Evolutionary conservation across 768 basidiomycete species (phyloP), one percentile per base, ranked within the genome.

Genomic region (Holtermannia corniformis): DNA sequence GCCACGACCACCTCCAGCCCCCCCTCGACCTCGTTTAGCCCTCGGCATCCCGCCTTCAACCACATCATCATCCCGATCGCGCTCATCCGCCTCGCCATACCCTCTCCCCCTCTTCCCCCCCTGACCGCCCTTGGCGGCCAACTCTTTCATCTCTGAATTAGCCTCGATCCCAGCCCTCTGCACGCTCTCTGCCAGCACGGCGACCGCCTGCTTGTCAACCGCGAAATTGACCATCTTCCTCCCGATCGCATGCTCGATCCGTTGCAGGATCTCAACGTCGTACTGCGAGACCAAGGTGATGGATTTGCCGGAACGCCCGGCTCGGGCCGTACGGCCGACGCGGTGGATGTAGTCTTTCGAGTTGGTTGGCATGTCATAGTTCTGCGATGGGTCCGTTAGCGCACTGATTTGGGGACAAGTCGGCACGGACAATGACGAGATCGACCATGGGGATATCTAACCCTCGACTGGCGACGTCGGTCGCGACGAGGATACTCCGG

Each of bases 261-360:
- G 84, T 72, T 95, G 90, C 3, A 96, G 74, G 43, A 96, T 79
- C 73, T 97, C 95, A 50, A 99, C 90, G 61, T 99, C 95, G 72
- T 97, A 99, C 73, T 99, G 95, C 4, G 93, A 89, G 21, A 96
- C 91, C 41, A 99, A 80, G n/a, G 92, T 95, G 63, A 99, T 86
- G 1, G 88, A 84, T 75, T 96, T 96, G 42, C 95, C 95, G 1
- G 90, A 82, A 41, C 95, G 82, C n/a, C 95, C 95, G 2, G 95
- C 95, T 67, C 95, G 85, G 4, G 95, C 95, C 26, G 95, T 99
- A 52, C 95, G 82, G 37, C 95, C 95, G 10, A 99, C 95, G 42
- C 95, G 83, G 70, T 99, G 95, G 47, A 99, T 95, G 73, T 99
- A 99, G 72, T 97, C 95, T 76, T 99, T 97, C 14, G 92, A 96